These are phyloP conservation scores for Backusella tarrabulga DNA, from an alignment of 192 early-diverging fungal genomes.

Conservation along the genomic window DNA sequence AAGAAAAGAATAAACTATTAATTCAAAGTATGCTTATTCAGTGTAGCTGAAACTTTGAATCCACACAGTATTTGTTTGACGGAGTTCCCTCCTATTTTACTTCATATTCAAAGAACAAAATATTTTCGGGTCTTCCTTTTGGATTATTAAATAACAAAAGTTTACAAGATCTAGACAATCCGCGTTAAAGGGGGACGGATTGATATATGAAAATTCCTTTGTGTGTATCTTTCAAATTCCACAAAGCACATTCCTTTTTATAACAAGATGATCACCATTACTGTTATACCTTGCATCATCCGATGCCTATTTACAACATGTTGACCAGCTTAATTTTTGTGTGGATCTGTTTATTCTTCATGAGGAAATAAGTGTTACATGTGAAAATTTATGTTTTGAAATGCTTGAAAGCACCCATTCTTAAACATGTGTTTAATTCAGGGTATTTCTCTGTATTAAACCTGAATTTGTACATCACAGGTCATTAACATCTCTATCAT, in stretches of 20 bases:
- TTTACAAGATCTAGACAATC: neutral
- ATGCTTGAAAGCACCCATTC: neutral
- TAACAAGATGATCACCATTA: neutral
- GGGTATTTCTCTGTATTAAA: neutral
- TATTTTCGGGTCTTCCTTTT: neutral
- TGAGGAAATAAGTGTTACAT: neutral
- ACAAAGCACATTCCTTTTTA: neutral
- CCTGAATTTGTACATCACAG: neutral
- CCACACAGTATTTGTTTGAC: neutral
- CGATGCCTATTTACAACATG: neutral
- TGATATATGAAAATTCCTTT: neutral
- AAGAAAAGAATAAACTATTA: neutral
- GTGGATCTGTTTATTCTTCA: neutral
- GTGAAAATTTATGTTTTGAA: neutral
- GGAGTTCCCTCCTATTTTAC: neutral
- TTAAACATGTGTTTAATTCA: neutral
- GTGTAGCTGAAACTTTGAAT: neutral
- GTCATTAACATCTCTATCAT: neutral
- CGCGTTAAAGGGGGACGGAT: neutral
- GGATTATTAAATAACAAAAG: neutral
- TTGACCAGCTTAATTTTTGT: neutral
- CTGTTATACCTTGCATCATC: neutral
- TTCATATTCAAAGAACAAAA: neutral
- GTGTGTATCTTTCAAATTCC: neutral
- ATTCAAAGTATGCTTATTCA: neutral